Conservation (phyloP, 495 filamentous ascomycete species). For the Talaromyces liani region DNA sequence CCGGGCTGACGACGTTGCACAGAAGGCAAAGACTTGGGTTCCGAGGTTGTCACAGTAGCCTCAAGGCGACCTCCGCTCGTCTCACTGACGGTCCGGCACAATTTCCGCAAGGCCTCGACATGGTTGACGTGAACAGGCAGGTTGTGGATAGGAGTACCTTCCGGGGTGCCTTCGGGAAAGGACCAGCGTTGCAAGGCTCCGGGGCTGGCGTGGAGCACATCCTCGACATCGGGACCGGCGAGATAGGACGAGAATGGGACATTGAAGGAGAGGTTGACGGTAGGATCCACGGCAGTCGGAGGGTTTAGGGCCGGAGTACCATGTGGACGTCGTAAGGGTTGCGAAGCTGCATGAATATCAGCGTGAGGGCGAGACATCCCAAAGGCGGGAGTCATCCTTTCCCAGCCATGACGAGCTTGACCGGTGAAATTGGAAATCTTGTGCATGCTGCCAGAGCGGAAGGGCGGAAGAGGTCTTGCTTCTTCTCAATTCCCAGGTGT, state of each 20-base stretch:
- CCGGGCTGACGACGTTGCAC: slow-evolving; percentile 61
- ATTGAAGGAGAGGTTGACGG: slow-evolving; percentile 82
- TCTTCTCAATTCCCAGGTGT: slow-evolving; percentile 18
- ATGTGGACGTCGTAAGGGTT: slow-evolving; percentile 61
- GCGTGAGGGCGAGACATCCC: slow-evolving; percentile 69
- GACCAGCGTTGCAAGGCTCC: slow-evolving; percentile 84
- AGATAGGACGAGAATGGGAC: slow-evolving; percentile 89
- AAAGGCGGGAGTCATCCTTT: slow-evolving; percentile 81
- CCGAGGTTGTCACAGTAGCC: slow-evolving; percentile 72
- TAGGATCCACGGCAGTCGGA: slow-evolving; percentile 56
- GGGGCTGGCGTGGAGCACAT: slow-evolving; percentile 81
- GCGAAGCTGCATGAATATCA: slow-evolving; percentile 60
- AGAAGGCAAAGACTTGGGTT: slow-evolving; percentile 66
- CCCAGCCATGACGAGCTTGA: slow-evolving; percentile 81
- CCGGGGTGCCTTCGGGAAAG: slow-evolving; percentile 76
- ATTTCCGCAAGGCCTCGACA: slow-evolving; percentile 62
- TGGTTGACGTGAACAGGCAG: slow-evolving; percentile 84
- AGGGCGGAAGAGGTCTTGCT: slow-evolving; percentile 26
- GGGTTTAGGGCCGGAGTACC: slow-evolving; percentile 57
- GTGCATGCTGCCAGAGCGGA: slow-evolving; percentile 60
- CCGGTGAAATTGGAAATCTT: slow-evolving; percentile 83
- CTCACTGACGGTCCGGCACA: slow-evolving; percentile 75
- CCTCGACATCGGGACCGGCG: slow-evolving; percentile 81
- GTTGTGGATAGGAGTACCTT: slow-evolving; percentile 74
- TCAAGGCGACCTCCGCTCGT: slow-evolving; percentile 61